Conservation (phyloP, 139 green algal species). For the Eudorina sp. region DNA sequence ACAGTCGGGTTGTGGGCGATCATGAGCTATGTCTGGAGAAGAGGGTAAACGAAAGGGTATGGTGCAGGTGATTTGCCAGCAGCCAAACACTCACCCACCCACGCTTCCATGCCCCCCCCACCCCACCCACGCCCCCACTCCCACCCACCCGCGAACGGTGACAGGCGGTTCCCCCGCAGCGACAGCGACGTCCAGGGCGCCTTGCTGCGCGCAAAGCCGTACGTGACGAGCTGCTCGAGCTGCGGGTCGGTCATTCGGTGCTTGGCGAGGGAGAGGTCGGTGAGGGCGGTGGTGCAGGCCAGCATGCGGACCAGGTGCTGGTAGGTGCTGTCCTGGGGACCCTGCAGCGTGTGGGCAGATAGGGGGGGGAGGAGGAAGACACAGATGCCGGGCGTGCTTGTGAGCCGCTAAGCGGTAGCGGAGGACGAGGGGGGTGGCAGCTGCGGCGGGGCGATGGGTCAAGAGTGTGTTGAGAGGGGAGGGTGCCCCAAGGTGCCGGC, state of each 20-base stretch:
- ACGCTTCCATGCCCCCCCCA: background rate
- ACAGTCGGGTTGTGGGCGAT: too few relatives aligned
- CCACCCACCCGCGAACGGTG: conserved; percentile 57
- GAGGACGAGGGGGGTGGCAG: too few relatives aligned
- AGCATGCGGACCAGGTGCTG: conserved; percentile 64
- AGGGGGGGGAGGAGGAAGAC: background rate
- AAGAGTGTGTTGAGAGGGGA: too few relatives aligned
- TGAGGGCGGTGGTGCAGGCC: conserved; percentile 47
- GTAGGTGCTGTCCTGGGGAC: conserved; percentile 44
- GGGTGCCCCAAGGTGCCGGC: too few relatives aligned
- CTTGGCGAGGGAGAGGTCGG: conserved; percentile 63
- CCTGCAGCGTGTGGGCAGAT: background rate
- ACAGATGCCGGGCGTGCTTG: too few relatives aligned
- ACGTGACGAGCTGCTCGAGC: conserved; percentile 65
- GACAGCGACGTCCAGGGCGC: conserved; percentile 35
- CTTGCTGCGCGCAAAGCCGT: conserved; percentile 61
- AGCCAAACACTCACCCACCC: background rate
- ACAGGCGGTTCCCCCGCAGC: conserved; percentile 63
- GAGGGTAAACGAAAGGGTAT: background rate
- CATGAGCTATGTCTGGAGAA: too few relatives aligned
- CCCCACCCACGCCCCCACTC: background rate
- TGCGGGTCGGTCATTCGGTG: conserved; percentile 60
- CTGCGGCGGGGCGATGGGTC: too few relatives aligned
- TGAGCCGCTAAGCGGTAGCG: too few relatives aligned
- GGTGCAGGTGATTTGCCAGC: too few relatives aligned